These are phyloP conservation scores for Ustilaginoidea virens DNA, from an alignment of 2,329 filamentous ascomycete genomes.

Conservation along the genomic window DNA sequence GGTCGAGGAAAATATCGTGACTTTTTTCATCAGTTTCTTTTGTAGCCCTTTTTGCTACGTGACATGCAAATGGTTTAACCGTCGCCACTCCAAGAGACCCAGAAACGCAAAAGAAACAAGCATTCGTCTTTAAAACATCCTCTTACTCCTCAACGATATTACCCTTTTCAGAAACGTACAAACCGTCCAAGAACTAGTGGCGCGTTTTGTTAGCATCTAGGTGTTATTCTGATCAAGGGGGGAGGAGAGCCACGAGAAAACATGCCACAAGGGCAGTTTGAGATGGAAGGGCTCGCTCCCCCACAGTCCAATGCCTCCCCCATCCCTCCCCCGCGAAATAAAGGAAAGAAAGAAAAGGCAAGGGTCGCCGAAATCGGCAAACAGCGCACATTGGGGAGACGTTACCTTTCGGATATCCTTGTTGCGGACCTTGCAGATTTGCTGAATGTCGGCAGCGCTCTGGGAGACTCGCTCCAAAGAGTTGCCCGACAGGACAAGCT, in stretches of 20 bases:
- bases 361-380: no score
- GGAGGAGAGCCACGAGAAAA: no score
- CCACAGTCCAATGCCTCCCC: no score
- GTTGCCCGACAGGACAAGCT: constrained; percentile 87
- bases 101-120: constrained; percentile 42
- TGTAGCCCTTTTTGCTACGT: constrained; percentile 35
- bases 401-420: constrained; percentile 99
- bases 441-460: constrained; percentile 97
- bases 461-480: constrained; percentile 95
- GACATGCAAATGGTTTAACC: constrained; percentile 44
- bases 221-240: no score
- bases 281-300: no score
- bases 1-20: constrained; percentile 16
- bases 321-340: no score
- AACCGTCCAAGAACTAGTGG: constrained; percentile 89
- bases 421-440: constrained; percentile 98
- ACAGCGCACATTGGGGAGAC: no score
- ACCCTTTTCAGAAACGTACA: constrained; percentile 98
- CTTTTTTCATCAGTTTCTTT: constrained; percentile 21
- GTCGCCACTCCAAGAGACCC: constrained; percentile 48
- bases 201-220: constrained; percentile 10
- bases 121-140: constrained; percentile 18
- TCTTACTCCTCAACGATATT: constrained; percentile 66
- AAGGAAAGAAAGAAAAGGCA: no score
- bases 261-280: no score